Conservation (phyloP, 306 rosid species). For the Sophora flavescens region DNA sequence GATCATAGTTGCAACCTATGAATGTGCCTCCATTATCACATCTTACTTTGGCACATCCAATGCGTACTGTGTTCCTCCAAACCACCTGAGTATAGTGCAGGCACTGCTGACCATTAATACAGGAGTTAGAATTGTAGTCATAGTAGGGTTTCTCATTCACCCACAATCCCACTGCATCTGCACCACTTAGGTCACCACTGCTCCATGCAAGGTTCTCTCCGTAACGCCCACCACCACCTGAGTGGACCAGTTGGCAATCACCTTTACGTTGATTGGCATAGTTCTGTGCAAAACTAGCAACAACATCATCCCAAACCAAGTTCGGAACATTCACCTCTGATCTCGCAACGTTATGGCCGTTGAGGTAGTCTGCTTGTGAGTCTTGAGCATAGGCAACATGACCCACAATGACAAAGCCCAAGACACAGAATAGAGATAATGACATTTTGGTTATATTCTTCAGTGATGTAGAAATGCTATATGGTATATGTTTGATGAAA, state of each 20-base stretch:
- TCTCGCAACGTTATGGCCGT: conserved; percentile 49
- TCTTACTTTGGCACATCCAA: conserved; percentile 66
- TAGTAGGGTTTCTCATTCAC: conserved; percentile 51
- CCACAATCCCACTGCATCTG: conserved; percentile 47
- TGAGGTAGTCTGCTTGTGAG: conserved; percentile 38
- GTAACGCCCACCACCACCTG: conserved; percentile 18
- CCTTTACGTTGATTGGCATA: conserved; percentile 35
- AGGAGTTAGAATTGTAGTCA: conserved; percentile 40
- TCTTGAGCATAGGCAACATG: conserved; percentile 37
- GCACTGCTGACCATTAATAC: conserved; percentile 45
- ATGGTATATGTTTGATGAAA: not conserved
- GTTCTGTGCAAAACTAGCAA: conserved; percentile 41
- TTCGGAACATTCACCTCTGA: conserved; percentile 29
- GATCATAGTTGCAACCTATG: conserved; percentile 57
- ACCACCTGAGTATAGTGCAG: conserved; percentile 62
- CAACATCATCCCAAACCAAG: conserved; percentile 22
- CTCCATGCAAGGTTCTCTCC: conserved; percentile 52
- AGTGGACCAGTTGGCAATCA: conserved; percentile 38
- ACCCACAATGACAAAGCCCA: not conserved
- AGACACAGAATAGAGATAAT: not conserved
- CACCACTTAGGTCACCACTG: conserved; percentile 21
- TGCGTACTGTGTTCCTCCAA: conserved; percentile 48
- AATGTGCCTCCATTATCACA: conserved; percentile 51
- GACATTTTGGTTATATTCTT: not conserved
- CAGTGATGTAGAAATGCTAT: not conserved